Evolutionary conservation across 306 rosid genomes (phyloP).

Genomic region (Arachis stenosperma): DNA sequence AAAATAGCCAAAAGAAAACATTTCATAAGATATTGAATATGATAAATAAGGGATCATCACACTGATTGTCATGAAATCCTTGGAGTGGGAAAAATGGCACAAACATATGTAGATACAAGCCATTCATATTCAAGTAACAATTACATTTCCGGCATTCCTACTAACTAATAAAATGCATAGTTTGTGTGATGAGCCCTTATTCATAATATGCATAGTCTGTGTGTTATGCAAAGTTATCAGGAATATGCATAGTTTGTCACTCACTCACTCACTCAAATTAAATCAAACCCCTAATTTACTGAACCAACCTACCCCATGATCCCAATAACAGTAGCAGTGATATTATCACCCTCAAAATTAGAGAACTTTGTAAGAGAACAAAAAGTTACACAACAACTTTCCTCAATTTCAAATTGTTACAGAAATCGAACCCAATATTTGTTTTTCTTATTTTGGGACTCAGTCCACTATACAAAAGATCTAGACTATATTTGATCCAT

Average conservation of each 20-base stretch:
- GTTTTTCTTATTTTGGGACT: no score
- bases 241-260: not conserved
- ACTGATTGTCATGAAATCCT: not conserved
- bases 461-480: not conserved
- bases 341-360: not conserved
- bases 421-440: not conserved
- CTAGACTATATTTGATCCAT: not conserved
- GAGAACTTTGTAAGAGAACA: not conserved
- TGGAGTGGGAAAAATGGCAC: not conserved
- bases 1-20: constrained; percentile 17
- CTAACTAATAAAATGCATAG: not conserved
- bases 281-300: not conserved
- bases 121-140: not conserved
- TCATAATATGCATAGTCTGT: no score
- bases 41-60: constrained; percentile 5
- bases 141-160: not conserved
- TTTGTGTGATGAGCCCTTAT: no score
- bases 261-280: not conserved
- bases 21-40: not conserved
- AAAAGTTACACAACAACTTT: not conserved
- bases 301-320: constrained; percentile 15
- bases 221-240: not conserved
- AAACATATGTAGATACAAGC: not conserved
- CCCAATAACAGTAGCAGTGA: constrained; percentile 2
- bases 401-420: not conserved